A percentile compares a stretch with the other conserved stretches of the same genome.
phyloP scores from a whole-genome alignment of 176 grass and related monocot species.

The Ananas comosus region DNA sequence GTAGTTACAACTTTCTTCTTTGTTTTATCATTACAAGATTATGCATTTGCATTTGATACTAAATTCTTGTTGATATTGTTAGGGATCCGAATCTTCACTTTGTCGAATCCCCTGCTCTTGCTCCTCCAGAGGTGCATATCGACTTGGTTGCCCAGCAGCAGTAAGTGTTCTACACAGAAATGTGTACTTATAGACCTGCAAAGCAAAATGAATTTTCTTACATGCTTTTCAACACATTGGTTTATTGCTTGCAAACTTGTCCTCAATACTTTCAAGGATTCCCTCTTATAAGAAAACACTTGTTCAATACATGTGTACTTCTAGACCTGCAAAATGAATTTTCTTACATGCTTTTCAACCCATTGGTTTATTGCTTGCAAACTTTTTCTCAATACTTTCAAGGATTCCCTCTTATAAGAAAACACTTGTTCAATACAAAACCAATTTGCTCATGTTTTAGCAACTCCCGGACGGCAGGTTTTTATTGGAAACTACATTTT shows the following conservation, averaged over 20 bases:
- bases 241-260: too few species aligned
- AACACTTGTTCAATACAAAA: too few species aligned
- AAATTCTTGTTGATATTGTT: slow-evolving; percentile 7
- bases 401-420: too few species aligned
- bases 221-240: too few species aligned
- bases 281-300: too few species aligned
- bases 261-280: too few species aligned
- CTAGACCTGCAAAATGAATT: background rate
- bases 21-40: background rate
- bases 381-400: too few species aligned
- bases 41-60: background rate
- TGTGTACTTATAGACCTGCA: background rate
- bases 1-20: background rate
- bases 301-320: too few species aligned
- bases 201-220: background rate
- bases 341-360: background rate
- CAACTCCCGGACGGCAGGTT: too few species aligned
- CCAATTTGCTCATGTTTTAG: too few species aligned
- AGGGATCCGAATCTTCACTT: slow-evolving; percentile 67
- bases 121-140: slow-evolving; percentile 68
- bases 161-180: slow-evolving; percentile 35
- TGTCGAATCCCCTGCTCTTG: slow-evolving; percentile 69
- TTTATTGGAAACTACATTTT: too few species aligned
- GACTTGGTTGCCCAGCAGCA: slow-evolving; percentile 81
- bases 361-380: too few species aligned